Evolutionary conservation across 768 basidiomycete genomes (phyloP).

Genomic region (Lactifluus subvellereus): DNA sequence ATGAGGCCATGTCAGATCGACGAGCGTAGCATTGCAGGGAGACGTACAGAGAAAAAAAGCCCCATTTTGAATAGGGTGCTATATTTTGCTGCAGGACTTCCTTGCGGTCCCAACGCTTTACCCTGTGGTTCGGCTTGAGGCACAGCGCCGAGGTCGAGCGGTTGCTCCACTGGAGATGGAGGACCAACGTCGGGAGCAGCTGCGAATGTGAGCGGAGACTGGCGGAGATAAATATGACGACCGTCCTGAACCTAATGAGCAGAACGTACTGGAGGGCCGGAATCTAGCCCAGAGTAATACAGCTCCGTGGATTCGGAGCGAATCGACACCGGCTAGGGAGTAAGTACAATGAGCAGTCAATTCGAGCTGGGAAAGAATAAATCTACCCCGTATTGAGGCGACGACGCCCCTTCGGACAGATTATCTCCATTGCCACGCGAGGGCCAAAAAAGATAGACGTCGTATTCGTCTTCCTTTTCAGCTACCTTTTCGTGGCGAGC

Average conservation of each 20-base stretch:
- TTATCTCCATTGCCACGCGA: not conserved
- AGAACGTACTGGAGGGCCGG: slow-evolving; percentile 1
- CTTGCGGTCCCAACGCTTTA: not conserved
- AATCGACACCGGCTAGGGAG: slow-evolving; percentile 5
- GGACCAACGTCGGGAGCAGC: not conserved
- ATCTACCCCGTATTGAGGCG: slow-evolving; percentile 13
- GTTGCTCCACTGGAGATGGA: not conserved
- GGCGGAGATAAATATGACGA: not conserved
- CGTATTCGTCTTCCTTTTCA: slow-evolving; percentile 7
- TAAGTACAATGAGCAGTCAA: not conserved
- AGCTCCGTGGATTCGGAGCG: slow-evolving; percentile 5
- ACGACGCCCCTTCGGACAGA: not conserved
- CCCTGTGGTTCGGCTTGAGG: not conserved
- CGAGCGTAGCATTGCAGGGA: not conserved
- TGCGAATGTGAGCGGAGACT: slow-evolving; percentile 17
- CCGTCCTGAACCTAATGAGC: not conserved
- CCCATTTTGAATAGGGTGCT: slow-evolving; percentile 5
- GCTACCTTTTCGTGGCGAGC: not conserved
- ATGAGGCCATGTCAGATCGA: not conserved
- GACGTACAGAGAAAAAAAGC: not conserved
- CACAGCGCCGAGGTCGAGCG: not conserved
- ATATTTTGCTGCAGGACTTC: not conserved
- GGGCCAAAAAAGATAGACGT: slow-evolving; percentile 6
- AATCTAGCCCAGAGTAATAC: not conserved
- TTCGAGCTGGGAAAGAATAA: not conserved